A percentile compares a stretch with the other conserved stretches of the same genome.
phyloP scores from a whole-genome alignment of 176 grass and related monocot species.

The Aegilops longissima region DNA sequence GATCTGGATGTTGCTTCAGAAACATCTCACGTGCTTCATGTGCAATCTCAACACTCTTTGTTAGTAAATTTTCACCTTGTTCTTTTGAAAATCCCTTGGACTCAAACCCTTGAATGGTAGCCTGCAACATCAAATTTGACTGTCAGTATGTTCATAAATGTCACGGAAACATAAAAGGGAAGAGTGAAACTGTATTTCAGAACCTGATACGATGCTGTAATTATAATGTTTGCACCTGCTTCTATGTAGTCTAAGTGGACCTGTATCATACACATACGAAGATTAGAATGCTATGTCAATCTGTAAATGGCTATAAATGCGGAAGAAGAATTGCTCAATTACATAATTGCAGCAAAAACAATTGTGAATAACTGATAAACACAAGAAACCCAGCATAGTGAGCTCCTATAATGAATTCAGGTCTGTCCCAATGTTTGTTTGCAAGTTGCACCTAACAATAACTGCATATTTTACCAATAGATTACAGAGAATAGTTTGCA shows the following conservation, averaged over 20 bases:
- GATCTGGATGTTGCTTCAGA: slow-evolving; percentile 40
- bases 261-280: slow-evolving; percentile 42
- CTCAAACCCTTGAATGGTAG: slow-evolving; percentile 91
- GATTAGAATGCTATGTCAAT: slow-evolving; percentile 4
- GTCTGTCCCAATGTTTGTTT: not conserved
- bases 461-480: not conserved
- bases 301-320: not conserved
- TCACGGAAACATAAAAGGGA: not conserved
- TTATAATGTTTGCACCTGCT: slow-evolving; percentile 84
- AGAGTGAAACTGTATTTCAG: not conserved
- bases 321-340: not conserved
- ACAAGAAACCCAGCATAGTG: not conserved
- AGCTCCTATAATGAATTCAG: not conserved
- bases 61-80: slow-evolving; percentile 62
- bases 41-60: slow-evolving; percentile 81
- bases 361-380: not conserved
- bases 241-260: slow-evolving; percentile 94
- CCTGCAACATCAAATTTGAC: slow-evolving; percentile 43
- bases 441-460: not conserved
- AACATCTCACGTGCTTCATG: slow-evolving; percentile 73
- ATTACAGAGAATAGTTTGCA: not conserved
- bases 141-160: not conserved
- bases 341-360: not conserved
- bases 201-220: slow-evolving; percentile 96
- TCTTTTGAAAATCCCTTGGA: slow-evolving; percentile 72